phyloP scores from a whole-genome alignment of 73 alveolate species.

The Tetrahymena borealis region DNA sequence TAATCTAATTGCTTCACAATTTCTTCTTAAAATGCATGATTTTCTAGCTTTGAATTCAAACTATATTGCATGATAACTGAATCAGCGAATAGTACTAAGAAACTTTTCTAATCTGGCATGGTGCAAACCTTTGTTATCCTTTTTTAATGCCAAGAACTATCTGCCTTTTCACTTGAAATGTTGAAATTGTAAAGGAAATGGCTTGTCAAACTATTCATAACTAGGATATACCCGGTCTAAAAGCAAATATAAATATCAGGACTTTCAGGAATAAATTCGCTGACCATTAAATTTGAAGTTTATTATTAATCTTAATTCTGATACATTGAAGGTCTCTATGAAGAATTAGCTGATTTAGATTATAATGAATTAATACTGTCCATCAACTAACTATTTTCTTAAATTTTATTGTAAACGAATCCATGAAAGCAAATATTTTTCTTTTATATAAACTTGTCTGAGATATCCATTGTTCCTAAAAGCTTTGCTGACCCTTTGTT shows the following conservation, averaged over 20 bases:
- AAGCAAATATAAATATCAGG: not conserved
- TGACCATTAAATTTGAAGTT: not conserved
- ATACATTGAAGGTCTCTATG: not conserved
- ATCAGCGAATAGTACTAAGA: not conserved
- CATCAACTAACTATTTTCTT: not conserved
- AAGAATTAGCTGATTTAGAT: not conserved
- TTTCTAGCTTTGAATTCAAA: not conserved
- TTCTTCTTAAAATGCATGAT: not conserved
- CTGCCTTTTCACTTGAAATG: not conserved
- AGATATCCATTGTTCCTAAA: not conserved
- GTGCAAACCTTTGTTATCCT: not conserved
- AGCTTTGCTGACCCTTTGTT: not conserved
- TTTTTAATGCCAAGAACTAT: not conserved
- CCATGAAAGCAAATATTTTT: not conserved
- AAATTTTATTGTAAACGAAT: not conserved
- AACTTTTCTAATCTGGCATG: not conserved
- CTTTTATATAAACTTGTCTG: not conserved
- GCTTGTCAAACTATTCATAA: not conserved
- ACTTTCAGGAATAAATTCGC: not conserved
- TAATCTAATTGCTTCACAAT: not conserved
- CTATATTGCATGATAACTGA: not conserved
- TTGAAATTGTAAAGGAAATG: not conserved
- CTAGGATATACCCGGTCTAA: not conserved
- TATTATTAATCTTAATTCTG: not conserved
- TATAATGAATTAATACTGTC: not conserved